A percentile compares a stretch with the other conserved stretches of the same genome.
Conservation (phyloP, 2,329 filamentous ascomycete species). For the Colletotrichum aenigma region DNA sequence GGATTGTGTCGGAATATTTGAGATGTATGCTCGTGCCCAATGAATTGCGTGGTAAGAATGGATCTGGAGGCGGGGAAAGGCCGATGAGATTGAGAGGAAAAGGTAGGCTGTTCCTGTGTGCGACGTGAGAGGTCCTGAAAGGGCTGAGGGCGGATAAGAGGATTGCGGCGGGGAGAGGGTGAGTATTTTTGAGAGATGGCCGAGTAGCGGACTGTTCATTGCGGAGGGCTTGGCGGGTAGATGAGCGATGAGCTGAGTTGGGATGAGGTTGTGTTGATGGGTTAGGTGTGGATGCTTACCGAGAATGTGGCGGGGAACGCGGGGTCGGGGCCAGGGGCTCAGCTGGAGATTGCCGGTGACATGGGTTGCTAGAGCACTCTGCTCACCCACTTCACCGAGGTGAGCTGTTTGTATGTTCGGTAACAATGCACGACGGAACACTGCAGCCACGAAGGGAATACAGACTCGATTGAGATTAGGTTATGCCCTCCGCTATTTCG, state of each 20-base stretch:
- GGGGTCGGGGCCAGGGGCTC: neutral
- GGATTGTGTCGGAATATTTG: conserved; percentile 27
- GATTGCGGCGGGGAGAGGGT: conserved; percentile 37
- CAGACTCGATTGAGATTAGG: accelerated
- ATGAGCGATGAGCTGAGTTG: neutral
- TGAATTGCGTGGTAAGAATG: conserved; percentile 42
- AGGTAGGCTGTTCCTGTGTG: conserved; percentile 62
- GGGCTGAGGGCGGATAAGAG: conserved; percentile 33
- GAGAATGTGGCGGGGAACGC: neutral
- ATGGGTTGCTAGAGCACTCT: neutral
- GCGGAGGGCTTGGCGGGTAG: neutral
- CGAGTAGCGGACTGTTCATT: neutral
- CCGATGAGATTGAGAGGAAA: conserved; percentile 52
- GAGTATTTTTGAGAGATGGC: conserved; percentile 29
- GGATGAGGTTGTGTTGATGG: neutral
- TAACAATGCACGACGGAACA: neutral
- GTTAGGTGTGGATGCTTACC: neutral
- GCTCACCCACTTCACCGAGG: neutral
- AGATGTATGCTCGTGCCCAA: conserved; percentile 54
- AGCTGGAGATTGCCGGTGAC: neutral
- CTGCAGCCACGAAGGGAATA: neutral
- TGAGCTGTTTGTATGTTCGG: neutral
- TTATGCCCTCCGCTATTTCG: neutral
- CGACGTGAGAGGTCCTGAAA: conserved; percentile 56
- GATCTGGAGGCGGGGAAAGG: conserved; percentile 47